Base-by-base conservation (phyloP, 768 basidiomycete genomes). In the Candolleomyces eurysporus region DNA sequence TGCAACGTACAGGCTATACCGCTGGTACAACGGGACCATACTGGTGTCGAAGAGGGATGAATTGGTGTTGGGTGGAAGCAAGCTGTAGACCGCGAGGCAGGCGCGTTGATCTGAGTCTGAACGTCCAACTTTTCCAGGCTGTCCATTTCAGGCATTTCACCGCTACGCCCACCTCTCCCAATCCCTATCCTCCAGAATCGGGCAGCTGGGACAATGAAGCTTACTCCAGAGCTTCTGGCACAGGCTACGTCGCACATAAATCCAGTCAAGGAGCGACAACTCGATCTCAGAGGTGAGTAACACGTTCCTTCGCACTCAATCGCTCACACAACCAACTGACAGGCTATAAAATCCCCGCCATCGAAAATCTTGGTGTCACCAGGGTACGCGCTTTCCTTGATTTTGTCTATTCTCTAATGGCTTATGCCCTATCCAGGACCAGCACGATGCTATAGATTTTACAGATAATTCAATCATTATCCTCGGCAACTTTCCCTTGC, bases 311-410 rank as follows among this genome's bases (percentile, higher is more conserved):
- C 36, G 46, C 50, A 22, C 21, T 57, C 56, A 64, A 57, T 69
- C 64, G 54, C 67, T 72, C 63, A 71, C 62, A 63, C 65, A 66
- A 66, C 62, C 48, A 61, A 49, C 60, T 66, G 68, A 66, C 74
- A 95, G 93, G 94, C 61, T 90, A 91, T 78, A 94, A 93, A 84
- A 95, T 96, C 66, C 94, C 94, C 58, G 86, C 91, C 59, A 96
- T 96, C 72, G 94, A 96, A 88, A 96, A 96, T 82, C 83, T 96
- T 66, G 94, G 94, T 81, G 91, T 95, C 64, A 93, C 94, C 73
- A 88, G 82, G 82, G 92, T 88, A 73, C 66, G 85, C 61, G 32
- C 74, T 3, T 45, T 60, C 55, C 65, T 63, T 64, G 60, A 67
- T 64, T 51, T 61, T 52, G 36, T 60, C 56, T 50, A 53, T 60